Evolutionary conservation across 768 basidiomycete species (phyloP), one percentile per base, ranked within the genome.

Genomic region (Hydnum rufescens): DNA sequence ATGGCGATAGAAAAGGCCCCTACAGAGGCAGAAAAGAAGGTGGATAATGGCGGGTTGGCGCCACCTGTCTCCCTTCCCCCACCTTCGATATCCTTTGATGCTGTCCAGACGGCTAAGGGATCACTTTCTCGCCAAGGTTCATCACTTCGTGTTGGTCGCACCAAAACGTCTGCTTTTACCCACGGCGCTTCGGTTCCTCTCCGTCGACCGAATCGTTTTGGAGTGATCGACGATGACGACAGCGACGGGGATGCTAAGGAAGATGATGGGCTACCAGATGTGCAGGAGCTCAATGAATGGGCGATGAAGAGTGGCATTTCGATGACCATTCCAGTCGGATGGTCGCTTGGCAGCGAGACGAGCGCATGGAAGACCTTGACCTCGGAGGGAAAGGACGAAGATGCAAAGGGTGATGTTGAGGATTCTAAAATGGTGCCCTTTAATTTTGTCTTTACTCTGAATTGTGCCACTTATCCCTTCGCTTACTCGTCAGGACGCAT

Each of bases 21-120:
- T n/a, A 49, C 30, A 19, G 52, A 55, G 52, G 43, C 29, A 3
- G 54, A 55, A 18, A 55, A 55, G 25, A 30, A 25, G 8, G 51
- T 51, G 26, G 51, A 55, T 16, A 51, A 39, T 19, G n/a, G n/a
- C n/a, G n/a, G n/a, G n/a, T n/a, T n/a, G n/a, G n/a, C n/a, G n/a
- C n/a, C n/a, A n/a, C n/a, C n/a, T n/a, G n/a, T n/a, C n/a, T n/a
- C n/a, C n/a, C n/a, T n/a, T n/a, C n/a, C n/a, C n/a, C n/a, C n/a
- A n/a, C n/a, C n/a, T n/a, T 19, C 8, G 34, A 39, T 8, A 39
- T 39, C 34, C 34, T 39, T 39, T 39, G 34, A 39, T 19, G 8
- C 34, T 39, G 34, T 19, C 8, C 34, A 39, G 8, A 39, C 8
- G 34, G 8, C 34, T 39, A 19, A 8, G 34, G 19, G 19, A 39